Evolutionary conservation across 306 rosid genomes (phyloP).

Genomic region (Medicago arabica): DNA sequence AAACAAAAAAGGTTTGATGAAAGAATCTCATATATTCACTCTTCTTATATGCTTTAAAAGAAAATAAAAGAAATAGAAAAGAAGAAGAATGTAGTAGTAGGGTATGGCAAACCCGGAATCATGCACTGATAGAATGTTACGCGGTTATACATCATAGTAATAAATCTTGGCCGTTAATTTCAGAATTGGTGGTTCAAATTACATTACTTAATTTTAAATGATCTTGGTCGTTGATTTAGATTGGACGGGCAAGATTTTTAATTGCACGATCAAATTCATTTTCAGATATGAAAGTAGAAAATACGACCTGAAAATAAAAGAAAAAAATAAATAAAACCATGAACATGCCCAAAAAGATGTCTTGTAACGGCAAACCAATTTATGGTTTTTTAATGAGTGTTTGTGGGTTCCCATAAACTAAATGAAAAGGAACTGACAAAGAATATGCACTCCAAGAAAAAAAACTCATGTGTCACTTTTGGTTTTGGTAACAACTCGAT

Average conservation of each 20-base stretch:
- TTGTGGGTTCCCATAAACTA: slow-evolving; percentile 47
- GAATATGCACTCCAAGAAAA: slow-evolving; percentile 21
- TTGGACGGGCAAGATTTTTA: no score
- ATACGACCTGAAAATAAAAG: not conserved
- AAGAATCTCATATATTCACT: no score
- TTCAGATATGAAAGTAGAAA: not conserved
- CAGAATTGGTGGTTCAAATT: no score
- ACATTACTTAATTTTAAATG: no score
- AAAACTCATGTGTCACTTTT: slow-evolving; percentile 13
- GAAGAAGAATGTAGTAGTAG: no score
- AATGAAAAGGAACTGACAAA: slow-evolving; percentile 34
- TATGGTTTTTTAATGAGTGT: slow-evolving; percentile 30
- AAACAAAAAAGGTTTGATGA: no score
- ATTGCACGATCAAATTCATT: not conserved
- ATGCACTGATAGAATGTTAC: no score
- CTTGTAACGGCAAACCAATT: slow-evolving; percentile 40
- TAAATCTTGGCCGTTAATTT: no score
- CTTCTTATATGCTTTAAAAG: no score
- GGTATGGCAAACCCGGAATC: no score
- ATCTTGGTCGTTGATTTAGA: not conserved
- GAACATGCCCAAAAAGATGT: slow-evolving; percentile 30
- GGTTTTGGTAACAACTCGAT: slow-evolving; percentile 34
- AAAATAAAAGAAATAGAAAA: no score
- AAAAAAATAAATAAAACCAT: not conserved
- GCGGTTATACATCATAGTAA: no score